phyloP scores from a whole-genome alignment of 257 asterid species.

The Rehmannia glutinosa region DNA sequence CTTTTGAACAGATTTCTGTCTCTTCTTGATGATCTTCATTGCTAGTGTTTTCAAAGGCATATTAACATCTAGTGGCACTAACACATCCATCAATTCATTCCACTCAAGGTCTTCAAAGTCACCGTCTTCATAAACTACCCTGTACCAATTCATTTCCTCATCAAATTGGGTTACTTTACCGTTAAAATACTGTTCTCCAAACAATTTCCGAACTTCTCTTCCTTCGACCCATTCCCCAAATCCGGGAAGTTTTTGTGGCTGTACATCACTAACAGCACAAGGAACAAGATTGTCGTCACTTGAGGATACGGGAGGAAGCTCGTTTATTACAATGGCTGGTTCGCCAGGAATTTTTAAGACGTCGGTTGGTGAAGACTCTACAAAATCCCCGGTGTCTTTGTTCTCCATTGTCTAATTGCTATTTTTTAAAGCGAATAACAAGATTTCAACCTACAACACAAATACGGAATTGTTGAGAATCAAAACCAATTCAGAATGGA shows the following conservation, averaged over 20 bases:
- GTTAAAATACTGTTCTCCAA: constrained; percentile 29
- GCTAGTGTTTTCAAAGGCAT: constrained; percentile 54
- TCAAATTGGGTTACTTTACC: constrained; percentile 55
- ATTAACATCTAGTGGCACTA: constrained; percentile 54
- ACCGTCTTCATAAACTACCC: constrained; percentile 66
- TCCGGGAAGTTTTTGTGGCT: constrained; percentile 17
- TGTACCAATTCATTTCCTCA: constrained; percentile 52
- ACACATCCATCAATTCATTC: constrained; percentile 45
- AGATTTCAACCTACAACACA: constrained; percentile 4
- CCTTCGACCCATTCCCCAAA: constrained; percentile 70
- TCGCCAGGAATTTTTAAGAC: constrained; percentile 54
- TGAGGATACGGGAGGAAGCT: constrained; percentile 46
- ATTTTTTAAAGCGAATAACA: not conserved
- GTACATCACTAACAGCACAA: constrained; percentile 19
- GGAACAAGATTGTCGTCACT: constrained; percentile 9
- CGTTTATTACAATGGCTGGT: constrained; percentile 60
- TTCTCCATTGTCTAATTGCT: constrained; percentile 34
- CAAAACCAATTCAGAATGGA: too few species aligned
- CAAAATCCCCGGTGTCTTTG: constrained; percentile 16
- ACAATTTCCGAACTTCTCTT: constrained; percentile 47
- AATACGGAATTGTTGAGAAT: too few species aligned
- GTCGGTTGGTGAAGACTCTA: constrained; percentile 21
- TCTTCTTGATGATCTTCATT: constrained; percentile 36
- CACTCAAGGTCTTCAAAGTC: constrained; percentile 70
- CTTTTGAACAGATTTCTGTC: constrained; percentile 32